Percentiles rank a stretch among this genome's conserved stretches.
phyloP scores from a whole-genome alignment of 2,329 filamentous ascomycete genomes.

The Claviceps spartinae region DNA sequence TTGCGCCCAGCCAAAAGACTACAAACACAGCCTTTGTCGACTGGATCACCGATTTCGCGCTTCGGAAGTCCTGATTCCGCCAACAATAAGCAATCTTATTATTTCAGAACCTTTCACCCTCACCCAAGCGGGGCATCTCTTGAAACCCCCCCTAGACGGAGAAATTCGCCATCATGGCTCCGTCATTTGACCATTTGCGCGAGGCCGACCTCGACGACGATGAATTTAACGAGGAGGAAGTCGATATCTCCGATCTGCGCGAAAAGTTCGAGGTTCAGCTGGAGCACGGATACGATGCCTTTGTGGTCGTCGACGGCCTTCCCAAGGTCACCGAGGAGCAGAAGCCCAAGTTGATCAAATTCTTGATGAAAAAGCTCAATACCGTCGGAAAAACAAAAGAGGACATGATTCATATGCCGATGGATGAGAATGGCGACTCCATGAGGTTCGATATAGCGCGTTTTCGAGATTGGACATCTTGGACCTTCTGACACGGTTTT shows the following conservation, averaged over 20 bases:
- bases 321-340: slow-evolving; percentile 80
- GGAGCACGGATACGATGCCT: slow-evolving; percentile 90
- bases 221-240: slow-evolving; percentile 80
- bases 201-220: slow-evolving; percentile 80
- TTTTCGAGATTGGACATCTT: neutral
- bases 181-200: slow-evolving; percentile 78
- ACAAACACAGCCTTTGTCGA: neutral
- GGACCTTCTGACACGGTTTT: neutral
- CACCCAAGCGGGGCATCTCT: slow-evolving; percentile 23
- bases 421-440: slow-evolving; percentile 75
- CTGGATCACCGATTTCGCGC: neutral
- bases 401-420: slow-evolving; percentile 85
- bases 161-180: slow-evolving; percentile 57
- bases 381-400: slow-evolving; percentile 73
- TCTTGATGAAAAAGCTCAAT: slow-evolving; percentile 86
- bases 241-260: slow-evolving; percentile 87
- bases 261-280: slow-evolving; percentile 93
- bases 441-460: slow-evolving; percentile 50
- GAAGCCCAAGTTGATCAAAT: slow-evolving; percentile 91
- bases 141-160: slow-evolving; percentile 19
- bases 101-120: slow-evolving; percentile 6
- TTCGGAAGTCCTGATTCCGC: neutral
- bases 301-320: slow-evolving; percentile 90
- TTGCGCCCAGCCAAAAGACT: neutral
- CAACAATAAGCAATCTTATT: neutral